Evolutionary conservation across 2,329 filamentous ascomycete species (phyloP).

Genomic region (Clonostachys chloroleuca): DNA sequence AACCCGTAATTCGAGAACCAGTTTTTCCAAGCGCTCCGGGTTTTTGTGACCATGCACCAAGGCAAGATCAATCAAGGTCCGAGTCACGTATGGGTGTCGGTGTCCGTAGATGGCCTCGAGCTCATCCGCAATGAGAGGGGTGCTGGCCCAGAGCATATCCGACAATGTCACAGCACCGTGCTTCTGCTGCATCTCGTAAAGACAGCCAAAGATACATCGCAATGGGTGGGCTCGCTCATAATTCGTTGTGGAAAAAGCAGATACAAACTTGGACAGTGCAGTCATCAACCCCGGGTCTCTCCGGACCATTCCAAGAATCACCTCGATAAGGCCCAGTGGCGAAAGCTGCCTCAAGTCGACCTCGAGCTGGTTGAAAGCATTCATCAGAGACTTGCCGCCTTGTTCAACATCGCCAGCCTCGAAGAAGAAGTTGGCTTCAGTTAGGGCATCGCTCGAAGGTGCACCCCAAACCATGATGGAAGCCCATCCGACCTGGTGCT

Average conservation of each 20-base stretch:
- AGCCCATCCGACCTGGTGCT: slow-evolving; percentile 31
- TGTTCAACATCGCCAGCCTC: slow-evolving; percentile 31
- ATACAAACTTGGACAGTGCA: slow-evolving; percentile 38
- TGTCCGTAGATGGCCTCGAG: slow-evolving; percentile 37
- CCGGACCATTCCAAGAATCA: slow-evolving; percentile 36
- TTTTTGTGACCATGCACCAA: slow-evolving; percentile 31
- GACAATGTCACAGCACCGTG: slow-evolving; percentile 35
- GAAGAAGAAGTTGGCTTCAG: slow-evolving; percentile 36
- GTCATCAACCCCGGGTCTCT: slow-evolving; percentile 38
- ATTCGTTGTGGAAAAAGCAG: slow-evolving; percentile 36
- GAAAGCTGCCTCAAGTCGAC: slow-evolving; percentile 35
- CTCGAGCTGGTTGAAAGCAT: slow-evolving; percentile 36
- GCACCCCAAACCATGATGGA: slow-evolving; percentile 37
- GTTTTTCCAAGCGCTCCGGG: slow-evolving; percentile 26
- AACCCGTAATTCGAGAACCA: slow-evolving; percentile 28
- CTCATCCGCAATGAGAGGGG: slow-evolving; percentile 35
- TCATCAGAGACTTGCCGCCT: slow-evolving; percentile 32
- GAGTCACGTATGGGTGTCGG: slow-evolving; percentile 34
- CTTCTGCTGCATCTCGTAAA: slow-evolving; percentile 40
- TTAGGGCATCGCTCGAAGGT: slow-evolving; percentile 34
- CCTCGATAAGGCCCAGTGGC: slow-evolving; percentile 34
- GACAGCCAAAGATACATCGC: slow-evolving; percentile 32
- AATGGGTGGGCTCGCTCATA: slow-evolving; percentile 35
- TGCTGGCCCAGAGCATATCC: slow-evolving; percentile 33
- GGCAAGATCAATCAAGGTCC: slow-evolving; percentile 34